phyloP scores from a whole-genome alignment of 257 asterid genomes.

The Solanum appendiculatum region DNA sequence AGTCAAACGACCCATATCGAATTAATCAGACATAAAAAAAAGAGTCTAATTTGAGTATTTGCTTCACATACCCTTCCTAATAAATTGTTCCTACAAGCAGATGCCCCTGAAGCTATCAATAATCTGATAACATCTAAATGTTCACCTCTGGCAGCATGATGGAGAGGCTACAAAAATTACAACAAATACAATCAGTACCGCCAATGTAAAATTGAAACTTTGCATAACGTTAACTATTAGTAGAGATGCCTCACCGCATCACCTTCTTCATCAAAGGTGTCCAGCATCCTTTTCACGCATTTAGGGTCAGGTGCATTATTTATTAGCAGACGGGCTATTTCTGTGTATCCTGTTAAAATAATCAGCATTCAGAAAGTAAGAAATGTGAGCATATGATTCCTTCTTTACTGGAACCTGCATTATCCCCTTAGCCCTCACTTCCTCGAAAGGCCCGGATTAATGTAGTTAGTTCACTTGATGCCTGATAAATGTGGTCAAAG shows the following conservation, averaged over 20 bases:
- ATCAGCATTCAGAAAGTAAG: not conserved
- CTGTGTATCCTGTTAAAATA: conserved; percentile 40
- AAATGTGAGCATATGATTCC: not conserved
- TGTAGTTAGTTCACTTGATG: not conserved
- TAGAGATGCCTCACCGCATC: conserved; percentile 49
- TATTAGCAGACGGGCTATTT: conserved; percentile 49
- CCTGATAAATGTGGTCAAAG: not conserved
- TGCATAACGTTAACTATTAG: not conserved
- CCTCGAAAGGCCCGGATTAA: not conserved
- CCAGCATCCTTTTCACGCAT: conserved; percentile 51
- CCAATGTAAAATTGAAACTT: not conserved
- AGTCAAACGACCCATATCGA: not conserved
- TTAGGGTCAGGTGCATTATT: conserved; percentile 31
- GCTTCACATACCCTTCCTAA: conserved; percentile 43
- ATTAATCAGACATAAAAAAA: not conserved
- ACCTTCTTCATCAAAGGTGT: conserved; percentile 66
- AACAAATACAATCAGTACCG: not conserved
- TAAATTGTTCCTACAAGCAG: conserved; percentile 38
- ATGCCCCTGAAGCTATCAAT: conserved; percentile 60
- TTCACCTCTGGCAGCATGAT: conserved; percentile 88
- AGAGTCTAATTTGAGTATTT: not conserved
- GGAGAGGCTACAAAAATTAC: conserved; percentile 50
- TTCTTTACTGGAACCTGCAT: not conserved
- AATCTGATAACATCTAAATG: conserved; percentile 36
- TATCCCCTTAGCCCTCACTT: not conserved